Evolutionary conservation across 768 basidiomycete species (phyloP), one percentile per base, ranked within the genome.

Genomic region (Boletus bicolor): DNA sequence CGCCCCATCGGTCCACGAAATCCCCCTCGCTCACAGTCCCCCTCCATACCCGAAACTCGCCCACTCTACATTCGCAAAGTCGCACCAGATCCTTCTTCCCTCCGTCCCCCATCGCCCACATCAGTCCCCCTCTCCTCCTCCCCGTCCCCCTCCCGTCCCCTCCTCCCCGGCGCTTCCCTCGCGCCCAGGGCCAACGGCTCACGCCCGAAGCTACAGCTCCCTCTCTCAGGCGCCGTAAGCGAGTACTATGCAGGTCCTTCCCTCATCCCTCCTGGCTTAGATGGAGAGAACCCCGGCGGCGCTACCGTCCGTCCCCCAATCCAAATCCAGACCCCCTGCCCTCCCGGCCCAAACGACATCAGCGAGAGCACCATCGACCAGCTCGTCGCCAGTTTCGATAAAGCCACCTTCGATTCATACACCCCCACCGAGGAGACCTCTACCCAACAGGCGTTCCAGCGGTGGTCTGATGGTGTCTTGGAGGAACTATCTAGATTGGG

Each of bases 401-500:
- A 21, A 49, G 70, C 66, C 44, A 55, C 66, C 34, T n/a, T 71
- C 59, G 70, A 70, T 14, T 56, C 68, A 12, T 70, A 73, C 55
- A 70, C 64, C n/a, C 65, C 73, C 58, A 61, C 71, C 43, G 72
- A 75, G 57, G 73, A 74, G 62, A 72, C 73, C 41, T 60, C 65
- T 10, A 69, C 68, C 45, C 57, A 47, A 17, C 57, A 61, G 41
- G 51, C 52, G 4, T 67, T 62, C 38, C 67, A 60, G 49, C 69
- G 81, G 53, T 91, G 82, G 79, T 79, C 82, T 8, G 90, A 93
- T 68, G 82, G 82, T 53, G 67, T 84, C 54, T 78, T 98, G 53
- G 89, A 93, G 61, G 89, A 91, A 61, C 59, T 93, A 9, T 71
- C 76, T 14, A 83, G 91, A 51, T 77, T 99, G 2, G 97, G 97